Base-by-base conservation (phyloP, 2,329 filamentous ascomycete genomes). In the Pyricularia pennisetigena region DNA sequence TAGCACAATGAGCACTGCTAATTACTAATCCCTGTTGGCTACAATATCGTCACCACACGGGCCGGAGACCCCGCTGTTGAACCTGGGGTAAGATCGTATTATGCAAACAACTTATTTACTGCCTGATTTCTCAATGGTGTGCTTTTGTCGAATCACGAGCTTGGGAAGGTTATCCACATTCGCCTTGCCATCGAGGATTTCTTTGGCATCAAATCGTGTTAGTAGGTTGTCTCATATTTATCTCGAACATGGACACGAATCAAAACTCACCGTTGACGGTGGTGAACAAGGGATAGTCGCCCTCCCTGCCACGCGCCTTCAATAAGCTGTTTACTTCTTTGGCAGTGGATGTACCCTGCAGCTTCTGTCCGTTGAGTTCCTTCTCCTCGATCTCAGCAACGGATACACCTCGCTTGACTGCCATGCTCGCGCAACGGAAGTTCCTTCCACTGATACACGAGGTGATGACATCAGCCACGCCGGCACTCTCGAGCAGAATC, bases 401-500 rank as follows among this genome's bases (percentile, higher is more conserved):
- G 9, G 87, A 85, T 72, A 94, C 83, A 32, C 90, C 90, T 75
- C 90, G 88, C 81, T 94, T 86, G 35, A 97, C 87, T 29, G 92
- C 89, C 82, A 94, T 88, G 84, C 91, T 96, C 66, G 95, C 94
- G 78, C 94, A 98, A 69, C 92, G 89, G 82, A 95, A 97, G 81
- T 99, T 99, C 70, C 95, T 87, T 14, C 95, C 95, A 70, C 93
- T 93, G 67, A 89, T 92, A 80, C 93, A 98, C 68, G 90, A 95
- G 1, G 95, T 98, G 76, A 99, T 97, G 72, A 99, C 82, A 79
- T 99, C 95, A 30, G 95, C 95, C 57, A 98, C 93, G 72, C 95
- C 95, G 28, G 93, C 94, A 73, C 92, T 96, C 77, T 97, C 93
- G 76, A 97, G 93, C n/a, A 94, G 98, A 77, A 99, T 98, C 0